Evolutionary conservation across 441 rosid species (phyloP).

Genomic region (Gossypium gossypioides): DNA sequence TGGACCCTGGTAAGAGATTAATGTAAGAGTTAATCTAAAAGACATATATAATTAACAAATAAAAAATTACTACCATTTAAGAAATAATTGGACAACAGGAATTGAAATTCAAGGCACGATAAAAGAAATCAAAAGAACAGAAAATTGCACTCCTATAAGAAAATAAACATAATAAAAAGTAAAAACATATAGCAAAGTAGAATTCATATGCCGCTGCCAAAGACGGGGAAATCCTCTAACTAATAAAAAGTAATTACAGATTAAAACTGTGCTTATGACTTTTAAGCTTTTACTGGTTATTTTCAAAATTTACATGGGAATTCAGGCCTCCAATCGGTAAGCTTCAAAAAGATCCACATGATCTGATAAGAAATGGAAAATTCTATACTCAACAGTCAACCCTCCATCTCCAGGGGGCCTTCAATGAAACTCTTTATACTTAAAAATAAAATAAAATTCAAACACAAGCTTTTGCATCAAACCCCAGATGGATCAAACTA

Average conservation of each 20-base stretch:
- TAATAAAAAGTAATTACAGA: background rate
- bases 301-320: conserved; percentile 7
- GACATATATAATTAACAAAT: background rate
- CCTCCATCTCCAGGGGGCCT: background rate
- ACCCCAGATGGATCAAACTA: conserved; percentile 1
- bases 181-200: background rate
- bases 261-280: background rate
- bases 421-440: background rate
- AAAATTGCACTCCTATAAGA: background rate
- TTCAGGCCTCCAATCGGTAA: background rate
- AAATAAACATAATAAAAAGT: background rate
- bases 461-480: background rate
- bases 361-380: conserved; percentile 13
- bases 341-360: conserved; percentile 20
- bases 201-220: background rate
- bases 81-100: background rate
- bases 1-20: conserved; percentile 14
- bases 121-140: background rate
- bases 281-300: background rate
- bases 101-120: background rate
- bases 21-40: background rate
- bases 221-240: background rate
- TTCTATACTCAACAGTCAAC: background rate
- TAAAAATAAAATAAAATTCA: background rate
- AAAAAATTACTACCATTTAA: background rate